Evolutionary conservation across 2,329 filamentous ascomycete species (phyloP).

Genomic region (Rhytidhysteron rufulum): DNA sequence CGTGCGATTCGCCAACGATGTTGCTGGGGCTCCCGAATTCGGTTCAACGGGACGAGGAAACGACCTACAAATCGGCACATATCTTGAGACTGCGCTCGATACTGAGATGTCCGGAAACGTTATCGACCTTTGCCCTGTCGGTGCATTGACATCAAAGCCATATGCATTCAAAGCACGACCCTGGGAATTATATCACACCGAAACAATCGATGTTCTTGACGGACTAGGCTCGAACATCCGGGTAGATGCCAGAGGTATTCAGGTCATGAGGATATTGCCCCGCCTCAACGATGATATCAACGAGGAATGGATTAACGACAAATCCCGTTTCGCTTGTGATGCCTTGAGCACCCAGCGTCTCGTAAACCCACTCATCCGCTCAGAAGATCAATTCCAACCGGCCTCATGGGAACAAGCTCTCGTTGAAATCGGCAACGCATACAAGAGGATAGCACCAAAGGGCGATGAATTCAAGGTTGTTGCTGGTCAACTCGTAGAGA

Average conservation of each 20-base stretch:
- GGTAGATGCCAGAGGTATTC: conserved; percentile 85
- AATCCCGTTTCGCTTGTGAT: conserved; percentile 93
- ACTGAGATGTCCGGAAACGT: conserved; percentile 95
- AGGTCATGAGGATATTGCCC: conserved; percentile 93
- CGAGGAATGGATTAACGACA: conserved; percentile 99
- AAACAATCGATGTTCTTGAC: conserved; percentile 92
- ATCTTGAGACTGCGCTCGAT: conserved; percentile 90
- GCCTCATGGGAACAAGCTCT: conserved; percentile 95
- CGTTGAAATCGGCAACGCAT: conserved; percentile 78
- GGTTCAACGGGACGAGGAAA: conserved; percentile 94
- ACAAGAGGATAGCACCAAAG: conserved; percentile 73
- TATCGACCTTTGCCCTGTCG: conserved; percentile 96
- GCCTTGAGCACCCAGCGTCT: conserved; percentile 94
- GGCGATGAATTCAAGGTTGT: conserved; percentile 95
- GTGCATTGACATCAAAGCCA: conserved; percentile 92
- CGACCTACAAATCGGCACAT: conserved; percentile 96
- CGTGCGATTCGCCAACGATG: conserved; percentile 94
- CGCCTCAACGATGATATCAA: conserved; percentile 97
- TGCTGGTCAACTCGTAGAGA: conserved; percentile 85
- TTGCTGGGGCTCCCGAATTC: conserved; percentile 92
- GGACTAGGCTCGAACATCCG: conserved; percentile 92
- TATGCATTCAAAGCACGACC: conserved; percentile 96
- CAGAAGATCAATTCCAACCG: conserved; percentile 86
- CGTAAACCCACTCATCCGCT: conserved; percentile 85
- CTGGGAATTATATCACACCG: conserved; percentile 95